These are phyloP conservation scores for Rhizopogon rudus DNA, from an alignment of 768 basidiomycete species.

Conservation along the genomic window DNA sequence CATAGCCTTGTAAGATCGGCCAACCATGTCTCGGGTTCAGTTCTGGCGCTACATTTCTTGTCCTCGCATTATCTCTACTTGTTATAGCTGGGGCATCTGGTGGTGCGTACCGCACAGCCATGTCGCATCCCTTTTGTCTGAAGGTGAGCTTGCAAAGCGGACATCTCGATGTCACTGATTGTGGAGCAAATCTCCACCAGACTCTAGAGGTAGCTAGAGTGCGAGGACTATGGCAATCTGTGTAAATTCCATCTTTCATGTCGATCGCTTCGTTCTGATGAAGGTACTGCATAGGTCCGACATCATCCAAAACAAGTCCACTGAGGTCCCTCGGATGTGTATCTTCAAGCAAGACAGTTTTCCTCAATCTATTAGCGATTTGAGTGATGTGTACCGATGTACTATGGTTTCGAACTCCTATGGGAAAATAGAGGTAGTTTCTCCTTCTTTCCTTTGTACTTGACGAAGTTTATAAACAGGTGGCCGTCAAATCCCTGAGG, in stretches of 20 bases:
- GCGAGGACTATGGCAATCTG: not conserved
- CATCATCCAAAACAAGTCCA: not conserved
- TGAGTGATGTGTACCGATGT: not conserved
- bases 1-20: too few relatives aligned
- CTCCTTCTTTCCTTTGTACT: not conserved
- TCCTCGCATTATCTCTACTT: not conserved
- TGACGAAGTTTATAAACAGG: not conserved
- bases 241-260: not conserved
- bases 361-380: not conserved
- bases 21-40: too few relatives aligned
- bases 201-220: not conserved
- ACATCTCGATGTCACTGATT: not conserved
- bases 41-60: not conserved
- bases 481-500: not conserved
- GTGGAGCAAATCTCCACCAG: not conserved
- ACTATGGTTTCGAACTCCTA: not conserved
- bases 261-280: not conserved
- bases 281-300: not conserved
- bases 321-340: not conserved
- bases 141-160: not conserved
- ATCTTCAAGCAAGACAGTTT: not conserved
- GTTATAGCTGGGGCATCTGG: not conserved
- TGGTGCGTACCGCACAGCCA: not conserved
- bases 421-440: slow-evolving; percentile 1
- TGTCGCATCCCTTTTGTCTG: not conserved